These are phyloP conservation scores for Claviceps sorghi DNA, from an alignment of 2,329 filamentous ascomycete species.

Conservation along the genomic window DNA sequence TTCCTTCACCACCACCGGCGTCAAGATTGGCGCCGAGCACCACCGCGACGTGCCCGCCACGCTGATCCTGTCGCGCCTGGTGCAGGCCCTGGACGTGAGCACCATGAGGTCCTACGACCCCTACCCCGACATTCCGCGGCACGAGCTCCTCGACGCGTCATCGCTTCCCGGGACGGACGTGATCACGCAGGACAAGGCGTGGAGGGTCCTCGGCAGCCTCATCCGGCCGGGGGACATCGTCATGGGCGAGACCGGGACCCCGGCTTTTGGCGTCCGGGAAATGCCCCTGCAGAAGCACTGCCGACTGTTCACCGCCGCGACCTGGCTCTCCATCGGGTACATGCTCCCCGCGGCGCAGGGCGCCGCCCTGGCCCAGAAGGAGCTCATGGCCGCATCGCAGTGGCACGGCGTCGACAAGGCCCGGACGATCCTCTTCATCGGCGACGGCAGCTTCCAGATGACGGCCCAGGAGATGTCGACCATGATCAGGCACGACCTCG, in stretches of 20 bases:
- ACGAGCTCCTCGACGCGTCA: constrained; percentile 7
- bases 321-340: constrained; percentile 47
- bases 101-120: constrained; percentile 12
- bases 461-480: constrained; percentile 52
- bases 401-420: constrained; percentile 10
- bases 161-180: neutral
- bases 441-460: constrained; percentile 51
- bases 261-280: constrained; percentile 37
- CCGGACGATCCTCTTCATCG: constrained; percentile 41
- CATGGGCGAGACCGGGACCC: constrained; percentile 43
- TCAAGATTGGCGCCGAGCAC: constrained; percentile 17
- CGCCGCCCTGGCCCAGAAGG: constrained; percentile 37
- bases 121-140: constrained; percentile 15
- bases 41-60: constrained; percentile 16
- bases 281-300: constrained; percentile 34
- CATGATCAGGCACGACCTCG: constrained; percentile 40
- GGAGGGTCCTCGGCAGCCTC: constrained; percentile 29
- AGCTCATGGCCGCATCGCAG: constrained; percentile 17
- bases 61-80: constrained; percentile 10
- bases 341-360: constrained; percentile 44
- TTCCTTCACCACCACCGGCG: constrained; percentile 17
- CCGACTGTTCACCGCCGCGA: constrained; percentile 33
- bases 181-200: constrained; percentile 29
- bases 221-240: constrained; percentile 39
- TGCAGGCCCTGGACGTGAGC: constrained; percentile 10